A percentile compares a stretch with the other conserved stretches of the same genome.
Conservation (phyloP, 305 asterid species). For the Solanum chacoense region DNA sequence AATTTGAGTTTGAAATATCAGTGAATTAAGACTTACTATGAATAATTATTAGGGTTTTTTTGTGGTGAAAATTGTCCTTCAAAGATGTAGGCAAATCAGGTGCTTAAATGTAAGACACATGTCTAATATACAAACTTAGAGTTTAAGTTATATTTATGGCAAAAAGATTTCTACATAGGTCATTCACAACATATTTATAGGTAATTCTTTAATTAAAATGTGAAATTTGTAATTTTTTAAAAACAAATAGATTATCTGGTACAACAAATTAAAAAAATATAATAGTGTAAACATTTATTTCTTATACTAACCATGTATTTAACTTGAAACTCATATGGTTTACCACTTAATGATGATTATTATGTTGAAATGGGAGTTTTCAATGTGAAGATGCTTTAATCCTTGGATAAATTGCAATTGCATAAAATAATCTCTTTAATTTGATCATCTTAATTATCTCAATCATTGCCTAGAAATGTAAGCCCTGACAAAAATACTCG, state of each 20-base stretch:
- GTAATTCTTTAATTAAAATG: neutral
- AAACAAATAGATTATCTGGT: neutral
- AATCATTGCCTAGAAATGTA: neutral
- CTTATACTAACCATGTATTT: neutral
- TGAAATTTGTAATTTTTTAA: neutral
- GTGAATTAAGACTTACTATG: neutral
- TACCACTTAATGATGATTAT: neutral
- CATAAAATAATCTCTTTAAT: neutral
- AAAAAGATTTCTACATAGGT: neutral
- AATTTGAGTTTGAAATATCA: neutral
- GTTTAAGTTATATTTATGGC: neutral
- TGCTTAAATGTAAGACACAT: neutral
- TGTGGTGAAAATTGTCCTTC: neutral
- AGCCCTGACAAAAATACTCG: neutral
- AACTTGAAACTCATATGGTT: neutral
- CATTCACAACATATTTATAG: neutral
- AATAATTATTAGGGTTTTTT: neutral
- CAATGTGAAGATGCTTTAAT: neutral
- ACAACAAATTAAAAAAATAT: neutral
- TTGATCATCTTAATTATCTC: neutral
- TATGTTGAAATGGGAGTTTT: neutral
- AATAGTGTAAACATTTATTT: neutral
- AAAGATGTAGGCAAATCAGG: neutral
- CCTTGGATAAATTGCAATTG: neutral
- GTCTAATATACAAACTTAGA: neutral